Percentiles rank a stretch among this genome's conserved stretches.
phyloP scores from a whole-genome alignment of 2,329 filamentous ascomycete genomes.

The Venturia aucupariae region DNA sequence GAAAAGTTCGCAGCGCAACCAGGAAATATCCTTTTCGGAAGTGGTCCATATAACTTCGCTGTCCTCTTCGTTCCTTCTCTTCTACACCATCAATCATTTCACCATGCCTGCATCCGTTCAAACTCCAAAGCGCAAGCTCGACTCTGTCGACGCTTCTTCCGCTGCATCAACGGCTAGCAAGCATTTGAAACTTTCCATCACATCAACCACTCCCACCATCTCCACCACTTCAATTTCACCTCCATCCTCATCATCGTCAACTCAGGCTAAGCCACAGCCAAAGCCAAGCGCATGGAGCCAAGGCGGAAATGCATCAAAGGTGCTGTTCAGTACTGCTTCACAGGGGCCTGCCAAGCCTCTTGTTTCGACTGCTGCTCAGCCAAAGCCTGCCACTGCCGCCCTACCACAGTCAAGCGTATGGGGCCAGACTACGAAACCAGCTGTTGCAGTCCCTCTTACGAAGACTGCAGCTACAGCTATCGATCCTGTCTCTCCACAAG shows the following conservation, averaged over 20 bases:
- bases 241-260: not conserved
- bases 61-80: not conserved
- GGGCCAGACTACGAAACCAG: too few species aligned
- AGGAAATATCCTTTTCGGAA: too few species aligned
- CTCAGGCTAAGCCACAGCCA: not conserved
- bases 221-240: not conserved
- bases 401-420: too few species aligned
- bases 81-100: not conserved
- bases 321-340: not conserved
- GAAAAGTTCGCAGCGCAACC: not conserved
- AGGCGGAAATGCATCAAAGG: not conserved
- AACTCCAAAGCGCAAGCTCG: not conserved
- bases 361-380: too few species aligned
- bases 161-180: not conserved
- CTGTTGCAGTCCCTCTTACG: not conserved
- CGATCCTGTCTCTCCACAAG: too few species aligned
- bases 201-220: not conserved
- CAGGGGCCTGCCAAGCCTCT: not conserved
- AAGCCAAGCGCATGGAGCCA: not conserved
- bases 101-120: not conserved
- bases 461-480: not conserved
- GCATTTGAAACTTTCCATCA: not conserved
- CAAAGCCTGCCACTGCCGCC: too few species aligned
- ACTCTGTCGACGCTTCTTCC: not conserved
- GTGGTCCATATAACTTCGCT: too few species aligned